These are phyloP conservation scores for Panicum virgatum DNA, from an alignment of 202 grass and related monocot species.

Conservation along the genomic window DNA sequence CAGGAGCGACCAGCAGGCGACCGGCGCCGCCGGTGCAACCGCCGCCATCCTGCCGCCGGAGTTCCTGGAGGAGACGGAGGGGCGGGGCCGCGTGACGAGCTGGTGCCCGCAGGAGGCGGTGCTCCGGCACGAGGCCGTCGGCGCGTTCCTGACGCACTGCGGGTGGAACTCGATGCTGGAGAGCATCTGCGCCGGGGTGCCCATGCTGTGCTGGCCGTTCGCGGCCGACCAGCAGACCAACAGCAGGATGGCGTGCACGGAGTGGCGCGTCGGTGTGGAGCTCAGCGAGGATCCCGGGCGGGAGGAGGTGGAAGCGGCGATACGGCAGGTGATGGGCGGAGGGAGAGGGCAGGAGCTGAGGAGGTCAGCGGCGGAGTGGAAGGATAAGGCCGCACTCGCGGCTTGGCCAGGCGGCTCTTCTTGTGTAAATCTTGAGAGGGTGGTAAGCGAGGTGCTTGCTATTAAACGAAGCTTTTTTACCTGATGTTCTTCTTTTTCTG, in stretches of 20 bases:
- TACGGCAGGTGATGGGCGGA: conserved; percentile 4
- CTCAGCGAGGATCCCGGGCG: background rate
- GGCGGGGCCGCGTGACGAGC: background rate
- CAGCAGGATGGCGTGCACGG: no score
- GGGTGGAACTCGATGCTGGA: conserved; percentile 79
- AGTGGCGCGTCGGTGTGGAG: conserved; percentile 45
- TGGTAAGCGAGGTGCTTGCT: conserved; percentile 28
- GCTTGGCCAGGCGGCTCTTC: background rate
- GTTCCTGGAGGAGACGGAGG: background rate
- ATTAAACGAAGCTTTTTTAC: background rate
- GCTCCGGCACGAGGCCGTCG: conserved; percentile 29
- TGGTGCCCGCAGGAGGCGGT: conserved; percentile 33
- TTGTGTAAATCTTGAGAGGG: conserved; percentile 33
- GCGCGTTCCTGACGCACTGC: conserved; percentile 77
- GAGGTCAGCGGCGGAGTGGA: conserved; percentile 24
- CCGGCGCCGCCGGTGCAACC: no score
- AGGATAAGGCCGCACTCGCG: conserved; percentile 13
- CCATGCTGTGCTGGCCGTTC: no score
- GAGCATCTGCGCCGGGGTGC: no score
- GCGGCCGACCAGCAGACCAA: no score
- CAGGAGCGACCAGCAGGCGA: background rate
- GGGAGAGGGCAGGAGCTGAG: background rate
- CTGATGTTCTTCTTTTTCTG: background rate
- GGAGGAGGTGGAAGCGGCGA: background rate
- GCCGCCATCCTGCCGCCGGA: background rate